Evolutionary conservation across 2,329 filamentous ascomycete species (phyloP), one percentile per base, ranked within the genome.

Genomic region (Sodiomyces alkalinus): DNA sequence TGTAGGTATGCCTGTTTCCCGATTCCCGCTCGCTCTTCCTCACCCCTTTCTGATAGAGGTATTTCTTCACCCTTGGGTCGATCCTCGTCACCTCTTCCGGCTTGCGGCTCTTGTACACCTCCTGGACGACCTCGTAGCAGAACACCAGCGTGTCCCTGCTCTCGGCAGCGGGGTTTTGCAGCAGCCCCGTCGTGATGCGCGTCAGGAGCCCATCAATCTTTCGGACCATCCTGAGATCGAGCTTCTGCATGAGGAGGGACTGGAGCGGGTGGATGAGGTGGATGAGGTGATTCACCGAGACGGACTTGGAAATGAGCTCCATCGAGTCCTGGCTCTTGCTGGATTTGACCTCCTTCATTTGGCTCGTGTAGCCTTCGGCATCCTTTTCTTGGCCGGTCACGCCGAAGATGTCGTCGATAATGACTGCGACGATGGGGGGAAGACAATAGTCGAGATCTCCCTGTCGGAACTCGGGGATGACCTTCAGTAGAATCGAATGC

Each of bases 261-360:
- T 81, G 80, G 26, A 96, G 60, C 2, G 90, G 92, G 29, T 65
- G 65, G 28, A 94, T 65, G 4, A 98, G 68, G 27, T 77, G 70
- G 26, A 77, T 73, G 5, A 96, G 64, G 32, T 75, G 72, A 28
- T 56, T 61, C 15, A 94, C 62, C 2, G 85, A 87, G 2, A 82
- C 76, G 26, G 76, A 85, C 44, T 77, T 81, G 16, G 90, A 80
- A 38, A 96, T 65, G 11, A 96, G 62, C 50, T 96, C 87, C 76
- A 96, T 92, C 0, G 90, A 92, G 47, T 98, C 92, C 44, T 86
- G 92, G 47, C 86, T 94, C 61, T 96, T 98, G 61, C 81, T 94
- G 52, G 81, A 90, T 60, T 93, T 96, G 32, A 98, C 78, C 55
- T 98, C 90, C 52, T 92, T 93, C 77, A 92, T 94, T 52, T 87